These are phyloP conservation scores for carrot (Daucus carota) DNA, from an alignment of 129 eudicot species.

Conservation along the genomic window DH1_v3.0 NC_030381.2:28452001-28452500, in stretches of 20 bases:
- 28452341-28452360: neutral
- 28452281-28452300: neutral
- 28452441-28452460: neutral
- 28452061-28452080: neutral
- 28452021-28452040: conserved; percentile 13
- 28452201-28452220: neutral
- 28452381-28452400: neutral
- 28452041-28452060: conserved; percentile 8
- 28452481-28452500: neutral
- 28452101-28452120: neutral
- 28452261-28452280: neutral
- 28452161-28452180: neutral
- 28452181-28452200: neutral
- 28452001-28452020: conserved; percentile 6
- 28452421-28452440: neutral
- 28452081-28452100: neutral
- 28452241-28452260: neutral
- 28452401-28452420: neutral
- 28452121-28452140: neutral
- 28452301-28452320: neutral
- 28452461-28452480: neutral
- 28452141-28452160: neutral
- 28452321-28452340: neutral
- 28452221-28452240: neutral
- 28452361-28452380: neutral